Percentiles rank a stretch among this genome's conserved stretches.
These are phyloP conservation scores for Quambalaria eucalypti DNA, from an alignment of 1,284 basidiomycete species.

Conservation along the genomic window DNA sequence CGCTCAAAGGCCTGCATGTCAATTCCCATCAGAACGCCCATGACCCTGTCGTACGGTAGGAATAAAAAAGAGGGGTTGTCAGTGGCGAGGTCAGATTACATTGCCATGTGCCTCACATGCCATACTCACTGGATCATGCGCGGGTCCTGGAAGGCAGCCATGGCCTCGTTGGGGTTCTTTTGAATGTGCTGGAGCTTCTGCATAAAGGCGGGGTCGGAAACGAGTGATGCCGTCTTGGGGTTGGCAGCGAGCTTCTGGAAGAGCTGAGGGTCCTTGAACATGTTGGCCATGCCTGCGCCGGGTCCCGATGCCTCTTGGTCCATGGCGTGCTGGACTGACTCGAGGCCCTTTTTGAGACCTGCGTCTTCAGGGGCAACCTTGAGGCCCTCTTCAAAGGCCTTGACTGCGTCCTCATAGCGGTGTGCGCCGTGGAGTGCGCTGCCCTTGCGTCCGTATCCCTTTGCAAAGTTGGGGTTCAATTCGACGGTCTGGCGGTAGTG, in stretches of 20 bases:
- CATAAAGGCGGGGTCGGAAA: conserved; percentile 65
- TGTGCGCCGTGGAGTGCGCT: conserved; percentile 82
- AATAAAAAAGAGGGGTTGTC: not conserved
- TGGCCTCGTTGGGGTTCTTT: conserved; percentile 40
- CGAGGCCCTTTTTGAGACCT: conserved; percentile 72
- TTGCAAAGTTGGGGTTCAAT: conserved; percentile 73
- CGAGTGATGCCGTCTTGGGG: conserved; percentile 72
- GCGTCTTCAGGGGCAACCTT: conserved; percentile 68
- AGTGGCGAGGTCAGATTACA: too few relatives aligned
- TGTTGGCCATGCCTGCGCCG: conserved; percentile 59
- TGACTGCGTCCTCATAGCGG: conserved; percentile 72
- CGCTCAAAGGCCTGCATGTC: conserved; percentile 80
- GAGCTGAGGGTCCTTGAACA: conserved; percentile 78
- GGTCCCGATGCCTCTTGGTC: conserved; percentile 5
- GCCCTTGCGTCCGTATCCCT: conserved; percentile 85
- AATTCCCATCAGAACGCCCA: conserved; percentile 86
- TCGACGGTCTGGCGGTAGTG: conserved; percentile 53
- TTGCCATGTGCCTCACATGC: too few relatives aligned
- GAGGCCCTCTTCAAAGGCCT: conserved; percentile 69
- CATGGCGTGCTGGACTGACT: conserved; percentile 46
- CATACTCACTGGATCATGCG: conserved; percentile 60
- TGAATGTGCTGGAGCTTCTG: conserved; percentile 47
- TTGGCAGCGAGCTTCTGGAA: conserved; percentile 73
- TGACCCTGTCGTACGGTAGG: conserved; percentile 56
- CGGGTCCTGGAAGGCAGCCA: conserved; percentile 61